Base-by-base conservation (phyloP, 2,329 filamentous ascomycete genomes). In the Ceratocystis variospora region DNA sequence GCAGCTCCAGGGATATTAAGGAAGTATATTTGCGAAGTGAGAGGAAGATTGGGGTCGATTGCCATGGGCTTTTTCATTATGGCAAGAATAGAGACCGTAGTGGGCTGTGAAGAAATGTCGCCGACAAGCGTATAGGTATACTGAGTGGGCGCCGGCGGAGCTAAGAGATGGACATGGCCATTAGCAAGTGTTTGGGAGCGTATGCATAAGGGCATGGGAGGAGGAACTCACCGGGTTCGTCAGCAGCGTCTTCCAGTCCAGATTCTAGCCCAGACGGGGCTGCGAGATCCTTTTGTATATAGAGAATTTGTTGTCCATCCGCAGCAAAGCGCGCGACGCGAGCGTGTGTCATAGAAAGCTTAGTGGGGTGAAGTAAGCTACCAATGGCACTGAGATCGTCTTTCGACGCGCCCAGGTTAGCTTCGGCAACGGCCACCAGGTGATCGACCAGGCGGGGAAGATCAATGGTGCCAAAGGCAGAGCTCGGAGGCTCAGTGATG, bases 1-100 rank as follows among this genome's bases (percentile, higher is more conserved):
- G 88, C 87, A 68, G 88, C 85, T 65, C 93, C 90, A 10, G 94
- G 92, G 69, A 99, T 80, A 74, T 96, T 96, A 75, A 93, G 89
- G 73, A 96, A 88, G 73, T 95, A 90, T 72, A 99, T 86, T 78
- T 99, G 94, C 67, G 87, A 87, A 71, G 87, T 86, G 73, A 99
- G 85, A 67, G 92, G 88, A 74, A 90, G 80, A 71, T 83, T 83
- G 68, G 90, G 85, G 75, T 96, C 90, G 77, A 99, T 89, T 64
- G 92, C 89, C 74, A 87, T 85, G 65, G 93, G 88, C 66, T 90
- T 86, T 79, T 99, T 99, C 71, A 96, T 83, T 71, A 99, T 84
- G 66, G 91, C 89, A 70, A 97, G 86, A 70, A 89, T 96, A 62
- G 90, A 87, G 59, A 88, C 83, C 57, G 91, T 96, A n/a, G 87